A percentile compares a stretch with the other conserved stretches of the same genome.
These are phyloP conservation scores for Cordyceps farinosa DNA, from an alignment of 2,329 filamentous ascomycete genomes.

Conservation along the genomic window DNA sequence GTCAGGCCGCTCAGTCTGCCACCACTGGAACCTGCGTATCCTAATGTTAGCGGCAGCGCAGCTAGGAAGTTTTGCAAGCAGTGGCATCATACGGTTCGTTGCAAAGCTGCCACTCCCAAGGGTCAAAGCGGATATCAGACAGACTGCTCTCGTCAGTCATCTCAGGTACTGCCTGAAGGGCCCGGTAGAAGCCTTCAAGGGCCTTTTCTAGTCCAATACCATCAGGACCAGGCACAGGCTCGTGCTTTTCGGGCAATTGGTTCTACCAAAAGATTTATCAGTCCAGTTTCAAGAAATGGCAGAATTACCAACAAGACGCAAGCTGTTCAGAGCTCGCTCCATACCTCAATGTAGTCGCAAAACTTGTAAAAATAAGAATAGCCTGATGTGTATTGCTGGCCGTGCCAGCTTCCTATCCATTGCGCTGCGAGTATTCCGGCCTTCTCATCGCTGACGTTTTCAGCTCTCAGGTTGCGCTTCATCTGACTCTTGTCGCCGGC, in stretches of 20 bases:
- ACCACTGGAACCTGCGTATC: neutral
- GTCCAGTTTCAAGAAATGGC: neutral
- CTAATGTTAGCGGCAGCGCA: neutral
- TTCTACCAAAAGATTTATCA: neutral
- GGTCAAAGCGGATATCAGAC: neutral
- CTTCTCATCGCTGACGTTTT: conserved; percentile 44
- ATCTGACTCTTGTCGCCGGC: conserved; percentile 38
- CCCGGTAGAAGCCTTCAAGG: neutral
- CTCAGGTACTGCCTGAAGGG: neutral
- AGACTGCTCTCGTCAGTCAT: neutral
- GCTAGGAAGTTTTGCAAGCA: too few relatives aligned
- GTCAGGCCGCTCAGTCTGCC: neutral
- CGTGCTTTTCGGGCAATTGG: neutral
- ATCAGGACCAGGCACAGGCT: neutral
- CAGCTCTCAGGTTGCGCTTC: conserved; percentile 37
- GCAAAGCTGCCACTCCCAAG: conserved; percentile 2
- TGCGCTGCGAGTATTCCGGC: conserved; percentile 29
- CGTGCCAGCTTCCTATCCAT: conserved; percentile 34
- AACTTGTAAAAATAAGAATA: conserved; percentile 36
- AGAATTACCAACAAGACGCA: neutral
- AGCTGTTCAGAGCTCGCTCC: neutral
- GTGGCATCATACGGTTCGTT: conserved; percentile 6
- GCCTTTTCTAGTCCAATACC: conserved; percentile 3
- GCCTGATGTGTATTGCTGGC: conserved; percentile 30
- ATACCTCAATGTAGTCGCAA: conserved; percentile 32